A percentile compares a stretch with the other conserved stretches of the same genome.
Evolutionary conservation across 129 eudicot genomes (phyloP).

Genomic region (Arctium minus): DNA sequence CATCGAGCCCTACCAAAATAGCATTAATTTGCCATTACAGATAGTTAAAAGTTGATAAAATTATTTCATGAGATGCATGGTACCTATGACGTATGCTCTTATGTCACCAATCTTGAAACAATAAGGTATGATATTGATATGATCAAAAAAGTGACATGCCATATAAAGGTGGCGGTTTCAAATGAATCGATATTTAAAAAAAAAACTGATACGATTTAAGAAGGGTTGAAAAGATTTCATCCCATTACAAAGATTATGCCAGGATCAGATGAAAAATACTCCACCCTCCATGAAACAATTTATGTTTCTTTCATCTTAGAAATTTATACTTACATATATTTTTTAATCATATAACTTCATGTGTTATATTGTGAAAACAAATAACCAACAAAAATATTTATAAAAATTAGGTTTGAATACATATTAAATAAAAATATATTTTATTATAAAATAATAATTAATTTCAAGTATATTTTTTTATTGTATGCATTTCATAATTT

Average conservation of each 20-base stretch:
- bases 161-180: background rate
- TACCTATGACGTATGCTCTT: background rate
- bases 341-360: background rate
- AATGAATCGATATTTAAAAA: background rate
- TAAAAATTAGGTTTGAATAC: background rate
- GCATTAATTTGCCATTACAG: background rate
- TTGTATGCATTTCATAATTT: background rate
- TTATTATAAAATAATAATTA: too few species aligned
- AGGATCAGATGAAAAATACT: background rate
- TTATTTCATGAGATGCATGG: background rate
- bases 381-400: background rate
- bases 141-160: background rate
- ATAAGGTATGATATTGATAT: background rate
- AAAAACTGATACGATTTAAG: background rate
- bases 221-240: background rate
- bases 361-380: background rate
- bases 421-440: background rate
- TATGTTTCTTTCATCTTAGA: background rate
- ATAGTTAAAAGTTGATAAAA: background rate
- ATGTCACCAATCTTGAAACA: background rate
- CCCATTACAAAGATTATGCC: background rate
- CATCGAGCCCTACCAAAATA: background rate
- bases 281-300: background rate
- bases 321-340: too few species aligned
- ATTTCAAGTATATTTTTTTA: background rate